Conservation (phyloP, 108 stramenopile species). For the Fragilaria radians region DNA sequence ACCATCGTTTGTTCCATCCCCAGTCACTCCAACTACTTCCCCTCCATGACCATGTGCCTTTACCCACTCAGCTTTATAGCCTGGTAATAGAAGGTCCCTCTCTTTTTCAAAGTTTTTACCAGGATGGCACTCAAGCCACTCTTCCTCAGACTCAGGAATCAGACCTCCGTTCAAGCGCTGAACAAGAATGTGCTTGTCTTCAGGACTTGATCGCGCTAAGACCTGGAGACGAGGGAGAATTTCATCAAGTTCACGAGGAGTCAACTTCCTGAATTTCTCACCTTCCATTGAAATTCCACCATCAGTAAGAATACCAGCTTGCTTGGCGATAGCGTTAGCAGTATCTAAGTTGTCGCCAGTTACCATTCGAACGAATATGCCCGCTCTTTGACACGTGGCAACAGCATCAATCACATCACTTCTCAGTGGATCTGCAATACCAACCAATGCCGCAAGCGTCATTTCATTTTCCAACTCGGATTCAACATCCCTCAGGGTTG, state of each 20-base stretch:
- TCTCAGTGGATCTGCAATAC: slow-evolving; percentile 88
- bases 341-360: slow-evolving; percentile 96
- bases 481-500: slow-evolving; percentile 32
- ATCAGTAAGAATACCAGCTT: slow-evolving; percentile 82
- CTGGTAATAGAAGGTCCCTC: slow-evolving; percentile 54
- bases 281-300: slow-evolving; percentile 73
- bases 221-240: slow-evolving; percentile 80
- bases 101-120: slow-evolving; percentile 45
- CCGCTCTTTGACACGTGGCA: slow-evolving; percentile 81
- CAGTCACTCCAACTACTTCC: slow-evolving; percentile 95
- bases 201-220: slow-evolving; percentile 89
- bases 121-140: slow-evolving; percentile 51
- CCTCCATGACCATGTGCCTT: slow-evolving; percentile 44
- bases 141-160: slow-evolving; percentile 52
- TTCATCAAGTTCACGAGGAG: slow-evolving; percentile 61
- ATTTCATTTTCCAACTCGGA: slow-evolving; percentile 51
- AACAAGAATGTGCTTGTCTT: slow-evolving; percentile 94
- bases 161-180: slow-evolving; percentile 76
- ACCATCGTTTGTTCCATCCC: slow-evolving; percentile 97
- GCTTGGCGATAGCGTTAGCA: slow-evolving; percentile 88
- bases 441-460: slow-evolving; percentile 75
- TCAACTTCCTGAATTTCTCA: slow-evolving; percentile 70
- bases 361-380: slow-evolving; percentile 95
- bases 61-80: slow-evolving; percentile 66
- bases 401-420: slow-evolving; percentile 89